Conservation (phyloP, 1,284 basidiomycete genomes). For the Apiotrichum brassicae region DNA sequence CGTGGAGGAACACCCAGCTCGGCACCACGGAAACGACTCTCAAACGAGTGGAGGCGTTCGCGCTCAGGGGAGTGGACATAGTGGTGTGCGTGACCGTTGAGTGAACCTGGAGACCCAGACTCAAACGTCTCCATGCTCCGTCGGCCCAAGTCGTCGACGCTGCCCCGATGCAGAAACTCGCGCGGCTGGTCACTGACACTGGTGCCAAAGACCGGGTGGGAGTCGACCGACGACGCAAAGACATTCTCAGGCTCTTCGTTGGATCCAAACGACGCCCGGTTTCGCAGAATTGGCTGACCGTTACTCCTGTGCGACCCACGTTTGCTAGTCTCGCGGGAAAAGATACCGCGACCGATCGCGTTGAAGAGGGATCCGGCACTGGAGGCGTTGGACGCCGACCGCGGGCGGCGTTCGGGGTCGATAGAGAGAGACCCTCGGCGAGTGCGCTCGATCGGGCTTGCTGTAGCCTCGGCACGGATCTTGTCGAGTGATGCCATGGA, state of each 20-base stretch:
- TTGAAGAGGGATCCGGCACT: conserved; percentile 14
- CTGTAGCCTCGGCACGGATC: conserved; percentile 13
- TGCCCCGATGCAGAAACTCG: conserved; percentile 23
- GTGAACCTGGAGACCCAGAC: conserved; percentile 20
- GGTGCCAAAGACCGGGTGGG: conserved; percentile 7
- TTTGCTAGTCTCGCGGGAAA: conserved; percentile 19
- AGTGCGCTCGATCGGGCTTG: not conserved
- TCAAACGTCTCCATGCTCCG: conserved; percentile 28
- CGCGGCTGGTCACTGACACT: conserved; percentile 6
- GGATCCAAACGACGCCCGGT: conserved; percentile 18
- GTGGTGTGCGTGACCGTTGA: not conserved
- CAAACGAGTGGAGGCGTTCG: too few relatives aligned
- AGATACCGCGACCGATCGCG: conserved; percentile 10
- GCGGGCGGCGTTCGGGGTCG: conserved; percentile 6
- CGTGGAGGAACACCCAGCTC: conserved; percentile 14
- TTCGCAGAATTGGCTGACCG: conserved; percentile 3
- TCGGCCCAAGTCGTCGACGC: conserved; percentile 21
- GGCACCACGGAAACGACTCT: conserved; percentile 5
- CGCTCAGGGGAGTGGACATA: too few relatives aligned
- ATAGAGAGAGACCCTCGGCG: not conserved
- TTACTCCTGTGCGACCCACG: conserved; percentile 27
- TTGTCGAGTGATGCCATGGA: conserved; percentile 16
- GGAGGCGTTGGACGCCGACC: conserved; percentile 10
- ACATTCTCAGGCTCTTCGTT: conserved; percentile 29
- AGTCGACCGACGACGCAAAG: conserved; percentile 28